Conservation (phyloP, 2,329 filamentous ascomycete genomes). For the Gyromitra esculenta region DNA sequence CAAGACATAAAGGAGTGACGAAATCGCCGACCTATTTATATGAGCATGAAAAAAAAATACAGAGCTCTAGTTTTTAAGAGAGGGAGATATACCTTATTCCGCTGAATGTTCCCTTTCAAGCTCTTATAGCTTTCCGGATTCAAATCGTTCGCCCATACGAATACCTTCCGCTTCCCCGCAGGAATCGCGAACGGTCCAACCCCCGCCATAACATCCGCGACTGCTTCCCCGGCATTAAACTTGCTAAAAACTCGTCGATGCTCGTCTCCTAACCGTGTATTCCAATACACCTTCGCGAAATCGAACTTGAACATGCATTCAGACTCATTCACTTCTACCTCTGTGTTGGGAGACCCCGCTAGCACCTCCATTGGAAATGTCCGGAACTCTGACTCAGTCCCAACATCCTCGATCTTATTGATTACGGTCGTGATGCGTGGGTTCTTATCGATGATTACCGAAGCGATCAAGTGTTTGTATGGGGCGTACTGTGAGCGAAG, state of each 20-base stretch:
- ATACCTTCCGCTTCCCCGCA: conserved; percentile 83
- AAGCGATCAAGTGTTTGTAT: conserved; percentile 85
- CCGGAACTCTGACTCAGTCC: conserved; percentile 82
- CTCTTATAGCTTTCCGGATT: conserved; percentile 87
- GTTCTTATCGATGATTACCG: conserved; percentile 92
- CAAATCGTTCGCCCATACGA: conserved; percentile 96
- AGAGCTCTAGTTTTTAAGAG: conserved; percentile 7
- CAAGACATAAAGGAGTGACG: conserved; percentile 60
- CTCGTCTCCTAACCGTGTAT: conserved; percentile 87
- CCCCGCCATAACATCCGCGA: conserved; percentile 96
- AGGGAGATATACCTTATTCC: conserved; percentile 76
- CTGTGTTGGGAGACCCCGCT: conserved; percentile 80
- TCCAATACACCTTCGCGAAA: conserved; percentile 98
- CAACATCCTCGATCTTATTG: conserved; percentile 92
- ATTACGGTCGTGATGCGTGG: conserved; percentile 83
- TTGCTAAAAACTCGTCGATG: conserved; percentile 78
- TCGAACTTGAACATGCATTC: conserved; percentile 90
- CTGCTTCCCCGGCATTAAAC: conserved; percentile 83
- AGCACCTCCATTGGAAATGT: conserved; percentile 95
- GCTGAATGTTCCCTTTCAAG: conserved; percentile 73
- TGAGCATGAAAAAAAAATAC: background rate
- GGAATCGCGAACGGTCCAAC: conserved; percentile 95
- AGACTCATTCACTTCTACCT: conserved; percentile 83
- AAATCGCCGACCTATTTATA: conserved; percentile 52
- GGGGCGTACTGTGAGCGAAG: conserved; percentile 82